Conservation (phyloP, 805 yeast species). For the Saturnispora sanitii region DNA sequence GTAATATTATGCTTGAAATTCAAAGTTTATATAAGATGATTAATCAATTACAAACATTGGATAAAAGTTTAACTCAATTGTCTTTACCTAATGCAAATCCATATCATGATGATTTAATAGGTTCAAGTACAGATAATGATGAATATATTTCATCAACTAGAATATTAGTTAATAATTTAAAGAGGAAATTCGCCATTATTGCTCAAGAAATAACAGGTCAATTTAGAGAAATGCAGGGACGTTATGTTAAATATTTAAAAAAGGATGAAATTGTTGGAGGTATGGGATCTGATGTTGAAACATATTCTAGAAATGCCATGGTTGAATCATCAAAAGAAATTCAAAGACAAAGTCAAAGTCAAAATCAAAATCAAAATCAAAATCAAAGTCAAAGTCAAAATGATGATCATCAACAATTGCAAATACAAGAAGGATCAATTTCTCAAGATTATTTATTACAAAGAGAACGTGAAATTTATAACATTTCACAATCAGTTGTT, state of each 20-base stretch:
- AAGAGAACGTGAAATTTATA: slow-evolving; percentile 82
- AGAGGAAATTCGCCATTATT: slow-evolving; percentile 74
- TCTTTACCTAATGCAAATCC: not conserved
- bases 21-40: slow-evolving; percentile 72
- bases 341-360: slow-evolving; percentile 23
- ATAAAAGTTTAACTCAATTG: slow-evolving; percentile 2
- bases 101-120: slow-evolving; percentile 7
- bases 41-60: slow-evolving; percentile 44
- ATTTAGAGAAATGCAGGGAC: slow-evolving; percentile 81
- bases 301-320: slow-evolving; percentile 44
- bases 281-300: slow-evolving; percentile 30
- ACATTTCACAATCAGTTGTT: slow-evolving; percentile 85
- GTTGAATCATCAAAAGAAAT: slow-evolving; percentile 36
- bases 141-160: slow-evolving; percentile 7
- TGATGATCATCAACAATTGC: slow-evolving; percentile 37
- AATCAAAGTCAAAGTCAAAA: no score
- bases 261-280: slow-evolving; percentile 47
- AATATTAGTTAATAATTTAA: slow-evolving; percentile 66
- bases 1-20: slow-evolving; percentile 61
- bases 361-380: slow-evolving; percentile 23
- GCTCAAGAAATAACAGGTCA: slow-evolving; percentile 70
- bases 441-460: slow-evolving; percentile 43
- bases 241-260: slow-evolving; percentile 73
- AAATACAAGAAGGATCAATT: slow-evolving; percentile 44
- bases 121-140: not conserved